Percentiles rank a stretch among this genome's conserved stretches.
These are phyloP conservation scores for Cyclotella choctawhatcheeana DNA, from an alignment of 108 stramenopile genomes.

Conservation along the genomic window DNA sequence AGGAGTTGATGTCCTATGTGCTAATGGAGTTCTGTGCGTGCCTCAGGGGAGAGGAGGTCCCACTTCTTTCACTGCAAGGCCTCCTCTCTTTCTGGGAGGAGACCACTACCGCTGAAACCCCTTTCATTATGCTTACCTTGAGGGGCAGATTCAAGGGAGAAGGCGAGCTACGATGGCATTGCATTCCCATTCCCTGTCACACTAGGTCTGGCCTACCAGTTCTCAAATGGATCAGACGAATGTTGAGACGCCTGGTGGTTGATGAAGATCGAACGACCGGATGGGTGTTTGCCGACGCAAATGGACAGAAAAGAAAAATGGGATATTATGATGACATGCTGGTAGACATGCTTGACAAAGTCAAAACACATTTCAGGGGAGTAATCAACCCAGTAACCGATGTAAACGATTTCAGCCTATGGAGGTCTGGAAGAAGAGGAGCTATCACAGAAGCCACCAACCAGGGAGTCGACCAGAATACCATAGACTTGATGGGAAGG, in stretches of 20 bases:
- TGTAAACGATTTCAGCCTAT: background rate
- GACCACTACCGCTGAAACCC: background rate
- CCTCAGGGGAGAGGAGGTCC: conserved; percentile 18
- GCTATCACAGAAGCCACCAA: background rate
- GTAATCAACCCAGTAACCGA: background rate
- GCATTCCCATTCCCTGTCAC: conserved; percentile 3
- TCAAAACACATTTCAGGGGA: background rate
- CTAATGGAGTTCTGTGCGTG: background rate
- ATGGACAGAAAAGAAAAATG: background rate
- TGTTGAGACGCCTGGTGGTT: background rate
- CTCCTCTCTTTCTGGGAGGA: conserved; percentile 21
- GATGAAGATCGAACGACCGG: background rate
- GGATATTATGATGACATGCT: conserved; percentile 1
- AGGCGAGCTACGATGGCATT: conserved; percentile 4
- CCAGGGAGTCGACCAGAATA: background rate
- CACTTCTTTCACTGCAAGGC: conserved; percentile 12
- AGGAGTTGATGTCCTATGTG: background rate
- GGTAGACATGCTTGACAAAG: background rate
- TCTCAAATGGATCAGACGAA: background rate
- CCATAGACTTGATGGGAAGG: conserved; percentile 1
- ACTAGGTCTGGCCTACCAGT: background rate
- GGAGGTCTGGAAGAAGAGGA: conserved; percentile 1
- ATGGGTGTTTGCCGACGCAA: background rate
- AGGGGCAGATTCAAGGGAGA: conserved; percentile 26
- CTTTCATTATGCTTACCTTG: conserved; percentile 17